These are phyloP conservation scores for Cyberlindnera xishuangbannaensis DNA, from an alignment of 805 yeast species.

Conservation along the genomic window DNA sequence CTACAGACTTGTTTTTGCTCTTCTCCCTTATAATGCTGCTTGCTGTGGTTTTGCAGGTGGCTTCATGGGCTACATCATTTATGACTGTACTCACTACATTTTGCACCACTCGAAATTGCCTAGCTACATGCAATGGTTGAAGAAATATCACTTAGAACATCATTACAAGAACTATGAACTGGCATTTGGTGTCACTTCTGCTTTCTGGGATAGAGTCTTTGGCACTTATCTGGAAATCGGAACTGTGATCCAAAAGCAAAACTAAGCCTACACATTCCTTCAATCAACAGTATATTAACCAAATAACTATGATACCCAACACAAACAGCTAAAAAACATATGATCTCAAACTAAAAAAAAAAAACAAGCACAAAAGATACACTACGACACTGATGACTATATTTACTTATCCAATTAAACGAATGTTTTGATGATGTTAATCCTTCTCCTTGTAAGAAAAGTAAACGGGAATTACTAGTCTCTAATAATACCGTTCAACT, in stretches of 20 bases:
- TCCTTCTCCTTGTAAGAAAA: too few species aligned
- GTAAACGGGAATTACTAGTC: too few species aligned
- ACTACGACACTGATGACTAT: too few species aligned
- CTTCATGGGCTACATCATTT: conserved; percentile 83
- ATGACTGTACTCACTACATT: conserved; percentile 92
- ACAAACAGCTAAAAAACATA: background rate
- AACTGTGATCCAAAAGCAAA: conserved; percentile 16
- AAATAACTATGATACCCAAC: too few species aligned
- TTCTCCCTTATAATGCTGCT: conserved; percentile 79
- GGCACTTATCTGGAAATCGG: conserved; percentile 61
- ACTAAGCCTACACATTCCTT: too few species aligned
- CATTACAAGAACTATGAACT: conserved; percentile 95
- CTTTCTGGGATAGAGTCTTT: conserved; percentile 91
- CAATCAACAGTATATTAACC: too few species aligned
- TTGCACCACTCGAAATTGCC: conserved; percentile 89
- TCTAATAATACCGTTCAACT: too few species aligned
- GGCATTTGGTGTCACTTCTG: conserved; percentile 94
- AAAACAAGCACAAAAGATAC: too few species aligned
- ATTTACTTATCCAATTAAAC: too few species aligned
- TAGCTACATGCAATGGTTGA: conserved; percentile 63
- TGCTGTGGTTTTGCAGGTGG: conserved; percentile 96
- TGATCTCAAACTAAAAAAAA: too few species aligned
- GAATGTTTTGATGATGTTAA: too few species aligned
- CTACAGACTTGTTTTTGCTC: conserved; percentile 65
- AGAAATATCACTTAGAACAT: conserved; percentile 92